These are phyloP conservation scores for Serendipita sp. DNA, from an alignment of 768 basidiomycete species.

Conservation along the genomic window DNA sequence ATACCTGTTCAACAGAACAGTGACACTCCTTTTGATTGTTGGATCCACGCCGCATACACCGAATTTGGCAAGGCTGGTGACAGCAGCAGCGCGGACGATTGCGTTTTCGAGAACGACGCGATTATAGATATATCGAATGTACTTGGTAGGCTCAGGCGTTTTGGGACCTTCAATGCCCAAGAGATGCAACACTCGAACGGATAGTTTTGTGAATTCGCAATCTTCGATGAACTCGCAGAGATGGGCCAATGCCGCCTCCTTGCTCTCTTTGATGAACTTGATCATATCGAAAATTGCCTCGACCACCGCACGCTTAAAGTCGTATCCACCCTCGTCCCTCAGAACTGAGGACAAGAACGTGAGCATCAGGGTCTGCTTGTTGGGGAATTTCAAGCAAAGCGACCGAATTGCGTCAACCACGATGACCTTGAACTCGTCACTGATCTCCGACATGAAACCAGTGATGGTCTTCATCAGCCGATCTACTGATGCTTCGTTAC, in stretches of 20 bases:
- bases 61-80: slow-evolving; percentile 89
- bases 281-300: slow-evolving; percentile 99
- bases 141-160: slow-evolving; percentile 92
- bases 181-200: slow-evolving; percentile 88
- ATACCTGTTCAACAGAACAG: slow-evolving; percentile 71
- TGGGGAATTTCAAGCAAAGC: slow-evolving; percentile 95
- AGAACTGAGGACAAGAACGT: slow-evolving; percentile 92
- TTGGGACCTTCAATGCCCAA: slow-evolving; percentile 94
- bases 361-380: slow-evolving; percentile 94
- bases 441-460: slow-evolving; percentile 97
- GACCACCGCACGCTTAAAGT: slow-evolving; percentile 97
- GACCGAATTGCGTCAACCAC: slow-evolving; percentile 98
- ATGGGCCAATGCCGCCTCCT: slow-evolving; percentile 94
- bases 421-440: slow-evolving; percentile 99
- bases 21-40: slow-evolving; percentile 68
- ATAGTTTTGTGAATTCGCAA: slow-evolving; percentile 98
- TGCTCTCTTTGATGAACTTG: slow-evolving; percentile 88
- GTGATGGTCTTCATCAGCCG: slow-evolving; percentile 98
- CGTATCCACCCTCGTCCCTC: slow-evolving; percentile 96
- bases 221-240: slow-evolving; percentile 99
- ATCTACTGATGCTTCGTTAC: slow-evolving; percentile 97
- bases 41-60: slow-evolving; percentile 76
- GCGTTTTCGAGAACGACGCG: slow-evolving; percentile 97
- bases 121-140: slow-evolving; percentile 99
- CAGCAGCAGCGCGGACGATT: slow-evolving; percentile 92